phyloP scores from a whole-genome alignment of 306 rosid species.

The Rosa persica region DNA sequence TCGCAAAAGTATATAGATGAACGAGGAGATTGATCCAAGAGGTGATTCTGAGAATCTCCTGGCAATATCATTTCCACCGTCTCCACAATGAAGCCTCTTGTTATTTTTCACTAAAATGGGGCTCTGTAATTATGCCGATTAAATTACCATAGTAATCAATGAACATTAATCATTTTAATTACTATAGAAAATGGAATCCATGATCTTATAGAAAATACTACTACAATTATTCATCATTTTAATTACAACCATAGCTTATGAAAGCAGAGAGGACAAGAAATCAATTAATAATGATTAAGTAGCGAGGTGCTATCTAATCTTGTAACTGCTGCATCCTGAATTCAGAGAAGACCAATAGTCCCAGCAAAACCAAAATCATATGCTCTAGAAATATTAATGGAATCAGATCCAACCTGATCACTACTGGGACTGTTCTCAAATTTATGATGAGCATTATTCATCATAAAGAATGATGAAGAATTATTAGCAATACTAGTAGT shows the following conservation, averaged over 20 bases:
- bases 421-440: neutral
- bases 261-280: neutral
- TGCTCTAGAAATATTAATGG: constrained; percentile 27
- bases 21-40: too few species aligned
- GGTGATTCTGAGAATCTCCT: neutral
- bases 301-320: constrained; percentile 14
- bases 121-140: neutral
- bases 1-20: too few species aligned
- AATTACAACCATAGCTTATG: neutral
- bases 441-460: constrained; percentile 8
- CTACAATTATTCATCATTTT: neutral
- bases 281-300: neutral
- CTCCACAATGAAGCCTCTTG: neutral
- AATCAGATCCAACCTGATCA: constrained; percentile 8
- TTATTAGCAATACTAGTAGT: neutral
- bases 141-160: neutral
- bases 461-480: constrained; percentile 9
- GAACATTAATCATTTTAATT: neutral
- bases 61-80: neutral
- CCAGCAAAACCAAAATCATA: constrained; percentile 38
- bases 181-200: too few species aligned
- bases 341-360: constrained; percentile 35
- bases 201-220: neutral
- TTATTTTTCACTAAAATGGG: neutral
- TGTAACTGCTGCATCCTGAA: constrained; percentile 11